Percentiles rank a stretch among this genome's conserved stretches.
Conservation (phyloP, 2,329 filamentous ascomycete species). For the Fusarium austroafricanum region DNA sequence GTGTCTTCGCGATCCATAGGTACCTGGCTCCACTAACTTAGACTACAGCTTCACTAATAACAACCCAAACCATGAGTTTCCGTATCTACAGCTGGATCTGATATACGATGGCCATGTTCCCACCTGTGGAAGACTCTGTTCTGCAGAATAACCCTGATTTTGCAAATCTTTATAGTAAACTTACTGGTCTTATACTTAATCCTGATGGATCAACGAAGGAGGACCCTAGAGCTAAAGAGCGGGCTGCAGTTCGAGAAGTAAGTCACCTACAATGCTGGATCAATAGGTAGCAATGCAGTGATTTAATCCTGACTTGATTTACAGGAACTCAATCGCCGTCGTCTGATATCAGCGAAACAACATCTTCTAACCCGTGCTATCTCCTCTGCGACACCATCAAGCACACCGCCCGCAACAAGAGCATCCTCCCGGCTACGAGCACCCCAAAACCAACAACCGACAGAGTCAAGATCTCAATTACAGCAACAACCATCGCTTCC, state of each 20-base stretch:
- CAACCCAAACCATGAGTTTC: conserved; percentile 5
- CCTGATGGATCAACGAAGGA: conserved; percentile 67
- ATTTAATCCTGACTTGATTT: not conserved
- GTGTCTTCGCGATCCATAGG: conserved; percentile 47
- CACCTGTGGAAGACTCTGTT: conserved; percentile 66
- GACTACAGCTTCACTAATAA: conserved; percentile 30
- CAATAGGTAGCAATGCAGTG: no score
- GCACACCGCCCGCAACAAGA: conserved; percentile 39
- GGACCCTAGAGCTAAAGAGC: conserved; percentile 62
- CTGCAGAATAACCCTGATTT: conserved; percentile 70
- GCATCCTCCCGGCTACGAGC: conserved; percentile 45
- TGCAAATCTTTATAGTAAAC: conserved; percentile 65
- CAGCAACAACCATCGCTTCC: conserved; percentile 49
- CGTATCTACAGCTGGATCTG: conserved; percentile 3
- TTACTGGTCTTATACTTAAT: conserved; percentile 66
- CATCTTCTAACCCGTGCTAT: conserved; percentile 65
- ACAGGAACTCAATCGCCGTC: conserved; percentile 63
- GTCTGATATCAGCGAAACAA: conserved; percentile 60
- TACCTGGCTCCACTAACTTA: not conserved
- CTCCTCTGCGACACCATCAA: conserved; percentile 54
- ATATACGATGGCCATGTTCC: conserved; percentile 60
- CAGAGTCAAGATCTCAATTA: conserved; percentile 40
- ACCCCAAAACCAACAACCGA: conserved; percentile 27
- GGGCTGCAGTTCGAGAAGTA: conserved; percentile 63
- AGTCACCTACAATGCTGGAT: conserved; percentile 1